Base-by-base conservation (phyloP, 805 yeast species). In the Candida ponderosae region DNA sequence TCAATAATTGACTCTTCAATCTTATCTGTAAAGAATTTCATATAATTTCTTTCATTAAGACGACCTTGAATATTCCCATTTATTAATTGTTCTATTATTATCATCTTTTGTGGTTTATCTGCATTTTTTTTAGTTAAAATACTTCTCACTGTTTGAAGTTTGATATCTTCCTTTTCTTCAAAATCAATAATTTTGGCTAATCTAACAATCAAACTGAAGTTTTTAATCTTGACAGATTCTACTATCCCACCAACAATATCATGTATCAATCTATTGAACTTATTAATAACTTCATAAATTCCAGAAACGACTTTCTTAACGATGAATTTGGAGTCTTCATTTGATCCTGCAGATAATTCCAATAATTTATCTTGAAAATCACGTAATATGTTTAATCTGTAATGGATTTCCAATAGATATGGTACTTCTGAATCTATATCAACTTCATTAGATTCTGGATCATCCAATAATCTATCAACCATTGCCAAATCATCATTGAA, bases 111-210 rank as follows among this genome's bases (percentile, higher is more conserved):
- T 39, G 35, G 18, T n/a, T 44, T 29, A 30, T 54, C 59, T 7
- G 50, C 38, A 35, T 57, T 59, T 32, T 54, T 52, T 40, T 57
- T 56, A 33, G 48, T 55, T 39, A 48, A 39, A 44, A 60, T 48
- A 37, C 53, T 51, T 38, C 62, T 50, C 4, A 63, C 51, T 2
- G 63, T 58, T 7, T 51, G 54, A 18, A 66, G 68, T 36, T 79
- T 77, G 42, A 78, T 57, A 51, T 93, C 98, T 51, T 85, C 87
- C 21, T 72, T 66, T 45, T 82, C 85, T 57, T 93, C 98, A 44
- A 65, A 69, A 44, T 88, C 94, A 31, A 93, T 67, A 15, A 93
- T 74, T 45, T 86, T 83, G 31, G 87, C 78, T 33, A 83, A 56
- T 37, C 89, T 76, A 28, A 79, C 78, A 1, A 85, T 77, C 44